Evolutionary conservation across 2,329 filamentous ascomycete species (phyloP).

Genomic region (Alternaria postmessia): DNA sequence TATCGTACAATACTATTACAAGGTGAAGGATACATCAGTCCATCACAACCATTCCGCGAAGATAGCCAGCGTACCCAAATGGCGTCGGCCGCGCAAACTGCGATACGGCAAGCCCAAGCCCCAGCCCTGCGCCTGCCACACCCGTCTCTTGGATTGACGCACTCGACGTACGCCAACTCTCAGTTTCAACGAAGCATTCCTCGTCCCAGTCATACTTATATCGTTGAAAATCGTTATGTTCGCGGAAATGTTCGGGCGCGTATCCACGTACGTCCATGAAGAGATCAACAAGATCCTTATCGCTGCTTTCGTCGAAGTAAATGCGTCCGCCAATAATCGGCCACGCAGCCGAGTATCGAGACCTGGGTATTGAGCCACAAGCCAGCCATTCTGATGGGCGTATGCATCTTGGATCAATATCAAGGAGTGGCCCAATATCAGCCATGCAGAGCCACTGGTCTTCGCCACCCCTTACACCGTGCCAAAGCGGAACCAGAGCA

Average conservation of each 20-base stretch:
- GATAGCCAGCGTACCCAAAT: conserved; percentile 7
- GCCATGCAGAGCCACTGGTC: not conserved
- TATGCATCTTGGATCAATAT: not conserved
- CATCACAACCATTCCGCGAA: conserved; percentile 9
- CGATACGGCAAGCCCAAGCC: not conserved
- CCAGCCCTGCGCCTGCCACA: not conserved
- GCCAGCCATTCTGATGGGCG: conserved; percentile 9
- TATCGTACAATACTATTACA: not conserved
- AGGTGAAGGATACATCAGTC: not conserved
- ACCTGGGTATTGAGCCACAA: not conserved
- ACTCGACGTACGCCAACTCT: not conserved
- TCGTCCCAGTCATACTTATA: conserved; percentile 6
- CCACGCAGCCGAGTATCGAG: conserved; percentile 3
- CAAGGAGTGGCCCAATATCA: not conserved
- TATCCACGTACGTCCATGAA: not conserved
- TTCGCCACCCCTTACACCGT: not conserved
- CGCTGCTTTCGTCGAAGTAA: not conserved
- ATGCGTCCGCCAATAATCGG: not conserved
- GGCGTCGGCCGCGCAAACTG: not conserved
- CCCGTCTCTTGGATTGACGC: not conserved
- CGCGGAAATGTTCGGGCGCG: not conserved
- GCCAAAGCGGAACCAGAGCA: not conserved
- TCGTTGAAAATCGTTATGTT: not conserved
- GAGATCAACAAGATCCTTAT: not conserved
- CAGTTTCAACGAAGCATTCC: not conserved